Base-by-base conservation (phyloP, 2,329 filamentous ascomycete species). In the Lachnellula subtilissima region DNA sequence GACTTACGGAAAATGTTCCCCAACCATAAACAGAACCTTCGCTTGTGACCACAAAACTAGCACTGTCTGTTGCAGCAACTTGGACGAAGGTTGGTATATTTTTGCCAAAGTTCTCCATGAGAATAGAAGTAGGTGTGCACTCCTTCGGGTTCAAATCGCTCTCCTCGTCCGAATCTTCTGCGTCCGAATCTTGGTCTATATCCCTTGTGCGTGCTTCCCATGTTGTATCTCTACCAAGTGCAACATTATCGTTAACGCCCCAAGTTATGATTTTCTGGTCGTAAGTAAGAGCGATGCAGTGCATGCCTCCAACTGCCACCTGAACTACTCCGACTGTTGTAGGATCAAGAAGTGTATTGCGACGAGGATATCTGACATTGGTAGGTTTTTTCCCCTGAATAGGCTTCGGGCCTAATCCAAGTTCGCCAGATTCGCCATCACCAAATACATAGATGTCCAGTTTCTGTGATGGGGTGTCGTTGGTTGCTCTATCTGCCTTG, bases 171-270 rank as follows among this genome's bases (percentile, higher is more conserved):
- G 83, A 82, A 19, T 80, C 78, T 14, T 67, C 65, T 5, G 73
- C 71, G 14, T 74, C 74, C 6, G 56, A 60, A 48, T 68, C 67
- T n/a, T 56, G 65, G 28, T 76, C 76, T 48, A 77, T 75, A 55
- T 83, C 79, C 53, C 80, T 76, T 17, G 79, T 71, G 14, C 83
- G 83, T 52, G 86, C 86, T 2, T 86, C 81, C 81, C 85, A 88
- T 12, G 74, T 75, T 1, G 88, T 92, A 69, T 89, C 82, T 69
- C 90, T 80, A 35, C 89, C 90, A 46, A 94, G 80, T 5, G 90
- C 88, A 60, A 87, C 87, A 67, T 91, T 85, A 67, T 94, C 89
- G 68, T 94, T 94, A 63, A 93, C 89, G 50, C 89, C 89, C 89
- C 89, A 94, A 32, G 88, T 91, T 48, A 91, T 74, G 63, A 94